Percentiles rank a stretch among this genome's conserved stretches.
phyloP scores from a whole-genome alignment of 768 basidiomycete genomes.

The Leccinellum albellum region DNA sequence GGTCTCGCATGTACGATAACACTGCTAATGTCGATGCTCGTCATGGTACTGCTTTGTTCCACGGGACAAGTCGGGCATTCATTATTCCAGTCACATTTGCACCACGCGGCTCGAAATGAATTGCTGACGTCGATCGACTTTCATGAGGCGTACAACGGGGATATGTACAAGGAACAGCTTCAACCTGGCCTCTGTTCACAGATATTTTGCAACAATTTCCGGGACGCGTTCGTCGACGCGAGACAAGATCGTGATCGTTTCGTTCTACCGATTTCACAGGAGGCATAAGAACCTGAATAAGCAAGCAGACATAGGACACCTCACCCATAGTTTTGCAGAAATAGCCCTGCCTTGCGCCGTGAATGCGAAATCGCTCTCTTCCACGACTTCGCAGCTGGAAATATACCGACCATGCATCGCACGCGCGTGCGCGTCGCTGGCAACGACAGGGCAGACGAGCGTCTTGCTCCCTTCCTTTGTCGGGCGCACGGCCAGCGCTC shows the following conservation, averaged over 20 bases:
- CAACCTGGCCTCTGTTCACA: background rate
- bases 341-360: slow-evolving; percentile 25
- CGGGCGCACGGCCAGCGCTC: slow-evolving; percentile 19
- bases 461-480: slow-evolving; percentile 33
- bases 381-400: slow-evolving; percentile 15
- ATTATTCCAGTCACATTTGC: background rate
- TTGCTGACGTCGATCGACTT: background rate
- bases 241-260: slow-evolving; percentile 15
- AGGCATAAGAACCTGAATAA: background rate
- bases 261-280: slow-evolving; percentile 2
- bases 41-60: background rate
- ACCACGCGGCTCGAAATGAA: background rate
- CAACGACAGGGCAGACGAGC: slow-evolving; percentile 29
- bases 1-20: slow-evolving; percentile 11
- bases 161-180: background rate
- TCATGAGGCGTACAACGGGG: background rate
- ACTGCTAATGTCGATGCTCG: background rate
- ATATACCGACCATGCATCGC: slow-evolving; percentile 28
- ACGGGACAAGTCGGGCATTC: background rate
- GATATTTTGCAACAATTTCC: slow-evolving; percentile 14
- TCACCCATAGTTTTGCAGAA: slow-evolving; percentile 30
- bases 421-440: background rate
- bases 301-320: background rate
- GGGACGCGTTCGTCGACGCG: slow-evolving; percentile 13
- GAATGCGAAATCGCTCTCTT: slow-evolving; percentile 29